Percentiles rank a stretch among this genome's conserved stretches.
Conservation (phyloP, 1,284 basidiomycete species). For the Apiotrichum porosum region DNA sequence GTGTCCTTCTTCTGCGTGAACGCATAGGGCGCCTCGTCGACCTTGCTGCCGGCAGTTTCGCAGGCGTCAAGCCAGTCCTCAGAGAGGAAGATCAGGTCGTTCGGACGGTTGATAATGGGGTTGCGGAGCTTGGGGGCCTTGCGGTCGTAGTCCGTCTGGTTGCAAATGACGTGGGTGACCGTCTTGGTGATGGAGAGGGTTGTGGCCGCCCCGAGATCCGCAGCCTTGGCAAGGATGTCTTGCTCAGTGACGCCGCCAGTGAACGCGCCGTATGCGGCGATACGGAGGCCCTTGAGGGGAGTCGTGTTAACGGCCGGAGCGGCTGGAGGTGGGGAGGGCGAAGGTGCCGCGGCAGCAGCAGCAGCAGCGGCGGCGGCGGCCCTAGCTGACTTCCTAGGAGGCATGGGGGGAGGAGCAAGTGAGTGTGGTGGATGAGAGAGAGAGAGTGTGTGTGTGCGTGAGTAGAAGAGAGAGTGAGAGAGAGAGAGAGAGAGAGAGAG, state of each 20-base stretch:
- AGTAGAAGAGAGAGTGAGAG: background rate
- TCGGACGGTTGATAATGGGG: background rate
- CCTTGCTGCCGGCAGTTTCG: slow-evolving; percentile 1
- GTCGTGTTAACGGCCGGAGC: background rate
- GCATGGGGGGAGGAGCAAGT: background rate
- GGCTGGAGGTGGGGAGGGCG: background rate
- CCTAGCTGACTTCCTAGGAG: background rate
- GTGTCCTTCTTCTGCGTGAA: background rate
- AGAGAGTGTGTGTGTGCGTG: background rate
- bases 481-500: background rate
- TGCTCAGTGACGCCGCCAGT: background rate
- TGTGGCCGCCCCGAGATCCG: slow-evolving; percentile 8
- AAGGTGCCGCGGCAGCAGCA: background rate
- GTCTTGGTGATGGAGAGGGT: slow-evolving; percentile 9
- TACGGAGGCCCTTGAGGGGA: slow-evolving; percentile 7
- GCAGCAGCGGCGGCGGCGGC: slow-evolving; percentile 2
- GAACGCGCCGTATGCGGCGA: slow-evolving; percentile 9
- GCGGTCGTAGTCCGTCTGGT: slow-evolving; percentile 10
- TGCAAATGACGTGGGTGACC: slow-evolving; percentile 14
- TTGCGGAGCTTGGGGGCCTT: slow-evolving; percentile 9
- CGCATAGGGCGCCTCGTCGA: slow-evolving; percentile 4
- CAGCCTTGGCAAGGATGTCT: slow-evolving; percentile 1
- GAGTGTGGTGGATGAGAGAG: background rate
- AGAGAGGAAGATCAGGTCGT: slow-evolving; percentile 4
- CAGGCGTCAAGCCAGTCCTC: slow-evolving; percentile 13